Base-by-base conservation (phyloP, 768 basidiomycete genomes). In the Termitomyces sp. region DNA sequence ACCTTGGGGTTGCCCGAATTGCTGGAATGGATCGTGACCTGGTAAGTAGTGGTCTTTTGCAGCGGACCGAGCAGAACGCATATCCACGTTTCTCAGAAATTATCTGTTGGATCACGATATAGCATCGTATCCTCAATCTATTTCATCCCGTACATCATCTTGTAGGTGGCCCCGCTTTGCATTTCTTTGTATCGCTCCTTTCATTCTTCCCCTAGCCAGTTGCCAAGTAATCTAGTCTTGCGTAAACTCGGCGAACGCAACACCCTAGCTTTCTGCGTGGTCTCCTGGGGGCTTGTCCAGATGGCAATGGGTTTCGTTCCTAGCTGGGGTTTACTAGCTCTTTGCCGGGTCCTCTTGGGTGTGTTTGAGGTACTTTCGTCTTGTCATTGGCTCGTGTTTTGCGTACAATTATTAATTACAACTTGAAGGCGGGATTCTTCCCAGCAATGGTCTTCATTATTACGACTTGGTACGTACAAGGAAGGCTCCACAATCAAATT, bases 361-460 rank as follows among this genome's bases (percentile, higher is more conserved):
- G 62, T 62, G 14, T 73, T 77, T 50, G 78, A 79, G 67, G 78
- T 77, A 24, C 3, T 22, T 43, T 26, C 3, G 17, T 21, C 21
- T 8, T 7, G 21, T 48, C n/a, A 24, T 34, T 43, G 10, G 15
- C 21, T 2, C 15, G n/a, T 43, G 9, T 24, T 50, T 40, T 34
- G 28, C 24, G 14, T 37, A 28, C 5, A 21, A 35, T n/a, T 9
- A 24, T n/a, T 21, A 9, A 30, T 19, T 11, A 9, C 10, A 34
- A 40, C 22, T 17, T 22, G 15, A 54, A 80, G 78, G 76, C 77
- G 10, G 77, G 77, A 30, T 80, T 79, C 64, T 77, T 79, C 57
- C 77, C 79, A 42, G 76, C 75, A 6, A 59, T 79, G 58, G 70
- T 79, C 24, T 80, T 74, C 59, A 70, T 79, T 24, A 76, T 80